Conservation (phyloP, 2,329 filamentous ascomycete genomes). For the Microcyclospora pomicola region DNA sequence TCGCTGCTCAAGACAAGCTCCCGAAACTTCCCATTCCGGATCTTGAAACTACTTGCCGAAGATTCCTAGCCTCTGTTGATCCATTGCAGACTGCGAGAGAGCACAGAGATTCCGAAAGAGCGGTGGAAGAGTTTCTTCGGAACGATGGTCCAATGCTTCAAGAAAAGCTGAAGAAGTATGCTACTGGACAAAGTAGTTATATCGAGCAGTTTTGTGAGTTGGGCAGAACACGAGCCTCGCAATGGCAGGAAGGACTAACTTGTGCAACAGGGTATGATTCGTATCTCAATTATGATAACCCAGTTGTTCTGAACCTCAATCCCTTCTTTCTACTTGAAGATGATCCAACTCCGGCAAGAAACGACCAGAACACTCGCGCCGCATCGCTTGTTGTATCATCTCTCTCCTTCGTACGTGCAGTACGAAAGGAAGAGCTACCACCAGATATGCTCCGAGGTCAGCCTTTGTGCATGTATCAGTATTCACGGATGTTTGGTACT, state of each 20-base stretch:
- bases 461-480: constrained; percentile 96
- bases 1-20: constrained; percentile 73
- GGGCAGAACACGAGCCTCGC: background rate
- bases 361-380: constrained; percentile 90
- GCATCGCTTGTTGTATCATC: constrained; percentile 85
- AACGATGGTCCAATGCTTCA: constrained; percentile 73
- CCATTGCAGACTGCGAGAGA: constrained; percentile 72
- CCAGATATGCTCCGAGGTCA: constrained; percentile 74
- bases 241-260: constrained; percentile 1
- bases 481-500: constrained; percentile 86
- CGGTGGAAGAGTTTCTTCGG: constrained; percentile 70
- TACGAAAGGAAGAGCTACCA: constrained; percentile 81
- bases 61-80: constrained; percentile 64
- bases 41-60: constrained; percentile 61
- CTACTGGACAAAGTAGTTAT: constrained; percentile 80
- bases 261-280: constrained; percentile 75
- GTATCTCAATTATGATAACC: constrained; percentile 94
- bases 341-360: constrained; percentile 88
- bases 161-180: constrained; percentile 80
- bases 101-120: constrained; percentile 65
- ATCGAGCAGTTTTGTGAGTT: constrained; percentile 95
- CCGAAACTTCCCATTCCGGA: constrained; percentile 90
- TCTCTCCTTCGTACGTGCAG: constrained; percentile 80
- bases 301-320: constrained; percentile 92
- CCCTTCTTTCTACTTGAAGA: constrained; percentile 96